These are phyloP conservation scores for Sarocladium strictum DNA, from an alignment of 2,329 filamentous ascomycete genomes.

Conservation along the genomic window DNA sequence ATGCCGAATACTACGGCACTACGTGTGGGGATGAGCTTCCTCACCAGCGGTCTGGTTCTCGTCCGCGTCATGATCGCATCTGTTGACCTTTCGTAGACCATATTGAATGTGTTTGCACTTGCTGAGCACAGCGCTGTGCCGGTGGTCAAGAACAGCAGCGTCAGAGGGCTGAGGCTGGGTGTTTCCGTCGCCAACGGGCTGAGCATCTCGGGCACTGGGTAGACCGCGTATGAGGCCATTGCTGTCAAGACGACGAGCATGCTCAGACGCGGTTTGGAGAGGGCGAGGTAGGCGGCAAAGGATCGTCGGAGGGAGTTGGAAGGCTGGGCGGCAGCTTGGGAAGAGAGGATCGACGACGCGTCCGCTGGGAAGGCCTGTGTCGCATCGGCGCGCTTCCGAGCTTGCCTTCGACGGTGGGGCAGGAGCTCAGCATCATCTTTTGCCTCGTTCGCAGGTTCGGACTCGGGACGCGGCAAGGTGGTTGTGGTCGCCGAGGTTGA, in stretches of 20 bases:
- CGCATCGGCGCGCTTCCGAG: conserved; percentile 18
- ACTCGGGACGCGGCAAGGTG: conserved; percentile 7
- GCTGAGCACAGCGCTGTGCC: conserved; percentile 87
- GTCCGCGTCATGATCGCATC: conserved; percentile 95
- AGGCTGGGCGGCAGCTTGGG: conserved; percentile 43
- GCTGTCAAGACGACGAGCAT: conserved; percentile 87
- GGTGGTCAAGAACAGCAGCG: conserved; percentile 82
- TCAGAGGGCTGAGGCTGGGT: conserved; percentile 83
- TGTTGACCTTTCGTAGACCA: conserved; percentile 88
- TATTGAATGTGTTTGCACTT: conserved; percentile 90
- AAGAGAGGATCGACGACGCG: conserved; percentile 51
- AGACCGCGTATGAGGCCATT: conserved; percentile 86
- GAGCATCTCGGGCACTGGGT: conserved; percentile 84
- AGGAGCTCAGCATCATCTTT: conserved; percentile 20
- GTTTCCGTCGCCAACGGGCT: conserved; percentile 58
- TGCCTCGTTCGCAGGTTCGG: conserved; percentile 12
- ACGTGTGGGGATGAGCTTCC: conserved; percentile 66
- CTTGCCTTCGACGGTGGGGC: conserved; percentile 30
- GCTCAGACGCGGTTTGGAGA: conserved; percentile 92
- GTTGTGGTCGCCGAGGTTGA: conserved; percentile 19
- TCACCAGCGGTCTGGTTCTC: conserved; percentile 80
- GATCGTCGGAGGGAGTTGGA: conserved; percentile 54
- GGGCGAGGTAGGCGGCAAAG: conserved; percentile 75
- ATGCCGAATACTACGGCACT: conserved; percentile 74
- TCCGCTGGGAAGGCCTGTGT: conserved; percentile 32